phyloP scores from a whole-genome alignment of 768 basidiomycete genomes.

The Mycena olivaceomarginata region DNA sequence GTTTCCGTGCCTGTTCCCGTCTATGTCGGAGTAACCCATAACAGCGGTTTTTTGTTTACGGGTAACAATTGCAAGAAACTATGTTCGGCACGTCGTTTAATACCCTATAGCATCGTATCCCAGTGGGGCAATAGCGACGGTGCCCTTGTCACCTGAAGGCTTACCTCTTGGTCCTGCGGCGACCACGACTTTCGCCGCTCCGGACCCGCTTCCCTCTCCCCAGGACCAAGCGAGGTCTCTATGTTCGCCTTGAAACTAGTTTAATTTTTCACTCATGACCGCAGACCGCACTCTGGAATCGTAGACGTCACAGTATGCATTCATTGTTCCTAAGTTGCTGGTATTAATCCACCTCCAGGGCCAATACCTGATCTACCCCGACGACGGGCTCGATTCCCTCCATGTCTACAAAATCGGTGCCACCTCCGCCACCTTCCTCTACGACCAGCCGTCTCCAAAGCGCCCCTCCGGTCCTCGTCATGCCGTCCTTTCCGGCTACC shows the following conservation, averaged over 20 bases:
- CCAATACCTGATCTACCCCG: conserved; percentile 33
- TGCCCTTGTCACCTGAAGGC: conserved; percentile 12
- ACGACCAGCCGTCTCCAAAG: conserved; percentile 31
- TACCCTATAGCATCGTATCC: conserved; percentile 22
- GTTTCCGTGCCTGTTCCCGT: conserved; percentile 32
- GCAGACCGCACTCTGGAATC: conserved; percentile 35
- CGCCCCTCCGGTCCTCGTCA: conserved; percentile 37
- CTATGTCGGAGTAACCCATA: conserved; percentile 32
- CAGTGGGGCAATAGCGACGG: conserved; percentile 32
- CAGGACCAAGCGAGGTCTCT: conserved; percentile 32
- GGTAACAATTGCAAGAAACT: neutral
- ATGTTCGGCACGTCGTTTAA: neutral
- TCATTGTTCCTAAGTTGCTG: neutral
- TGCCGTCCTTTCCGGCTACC: conserved; percentile 30
- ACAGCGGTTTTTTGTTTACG: conserved; percentile 35
- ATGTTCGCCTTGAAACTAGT: neutral
- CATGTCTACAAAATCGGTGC: conserved; percentile 38
- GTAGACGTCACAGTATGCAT: conserved; percentile 33
- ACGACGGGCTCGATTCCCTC: conserved; percentile 35
- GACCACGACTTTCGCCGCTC: conserved; percentile 31
- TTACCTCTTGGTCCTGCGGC: conserved; percentile 30
- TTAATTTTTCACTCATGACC: neutral
- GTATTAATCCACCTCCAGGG: conserved; percentile 9
- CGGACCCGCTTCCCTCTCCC: conserved; percentile 34
- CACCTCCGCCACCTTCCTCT: conserved; percentile 34